These are phyloP conservation scores for Psilocybe subaeruginosa DNA, from an alignment of 768 basidiomycete species.

Conservation along the genomic window DNA sequence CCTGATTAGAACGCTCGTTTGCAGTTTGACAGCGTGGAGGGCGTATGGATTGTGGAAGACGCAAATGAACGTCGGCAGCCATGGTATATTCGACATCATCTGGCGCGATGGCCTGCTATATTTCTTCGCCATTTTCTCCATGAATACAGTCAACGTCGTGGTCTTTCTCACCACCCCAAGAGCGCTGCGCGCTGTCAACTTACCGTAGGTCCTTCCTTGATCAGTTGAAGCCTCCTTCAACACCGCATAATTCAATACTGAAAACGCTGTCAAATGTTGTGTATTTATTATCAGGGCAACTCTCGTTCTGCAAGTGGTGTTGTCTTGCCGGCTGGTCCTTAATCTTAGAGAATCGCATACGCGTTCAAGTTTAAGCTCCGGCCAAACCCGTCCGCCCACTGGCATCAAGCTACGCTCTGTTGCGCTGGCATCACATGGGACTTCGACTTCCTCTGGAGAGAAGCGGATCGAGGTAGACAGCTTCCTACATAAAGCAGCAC, in stretches of 20 bases:
- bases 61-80: constrained; percentile 3
- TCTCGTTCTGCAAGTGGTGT: not conserved
- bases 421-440: too few species aligned
- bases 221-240: too few species aligned
- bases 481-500: too few species aligned
- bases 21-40: constrained; percentile 17
- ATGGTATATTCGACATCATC: constrained; percentile 13
- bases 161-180: constrained; percentile 22
- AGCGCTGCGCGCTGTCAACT: constrained; percentile 20
- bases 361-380: too few species aligned
- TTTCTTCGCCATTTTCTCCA: constrained; percentile 28
- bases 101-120: constrained; percentile 28
- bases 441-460: too few species aligned
- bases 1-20: not conserved
- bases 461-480: too few species aligned
- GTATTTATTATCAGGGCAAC: not conserved
- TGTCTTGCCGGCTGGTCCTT: constrained; percentile 5
- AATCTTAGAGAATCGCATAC: constrained; percentile 3
- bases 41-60: constrained; percentile 13
- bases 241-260: too few species aligned
- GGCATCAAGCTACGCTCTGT: too few species aligned
- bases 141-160: constrained; percentile 26
- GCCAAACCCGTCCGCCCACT: too few species aligned
- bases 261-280: too few species aligned
- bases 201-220: constrained; percentile 17